These are phyloP conservation scores for Phaseolus lunatus DNA, from an alignment of 306 rosid genomes.

Conservation along the genomic window DNA sequence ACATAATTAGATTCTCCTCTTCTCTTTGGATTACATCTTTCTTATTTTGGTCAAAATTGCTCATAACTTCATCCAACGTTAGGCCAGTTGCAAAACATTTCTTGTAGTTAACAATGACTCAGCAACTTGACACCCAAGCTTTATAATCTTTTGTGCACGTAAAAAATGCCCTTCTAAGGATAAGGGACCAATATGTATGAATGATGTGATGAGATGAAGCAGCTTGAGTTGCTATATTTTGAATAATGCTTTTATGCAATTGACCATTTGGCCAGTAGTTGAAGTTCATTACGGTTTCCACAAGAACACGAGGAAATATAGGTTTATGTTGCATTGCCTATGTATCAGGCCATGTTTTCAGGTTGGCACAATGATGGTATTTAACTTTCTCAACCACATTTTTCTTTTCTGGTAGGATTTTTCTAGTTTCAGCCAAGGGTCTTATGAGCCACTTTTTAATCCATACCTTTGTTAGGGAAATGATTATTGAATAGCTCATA, in stretches of 20 bases:
- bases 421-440: background rate
- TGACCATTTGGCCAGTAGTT: background rate
- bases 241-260: background rate
- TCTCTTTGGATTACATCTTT: constrained; percentile 5
- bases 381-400: background rate
- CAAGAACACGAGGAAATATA: background rate
- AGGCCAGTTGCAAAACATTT: constrained; percentile 4
- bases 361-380: background rate
- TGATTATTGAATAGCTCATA: no score
- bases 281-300: constrained; percentile 7
- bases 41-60: constrained; percentile 1
- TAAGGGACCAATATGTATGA: background rate
- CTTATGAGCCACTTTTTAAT: background rate
- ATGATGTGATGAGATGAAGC: background rate
- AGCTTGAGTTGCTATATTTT: background rate
- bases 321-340: background rate
- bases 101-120: background rate
- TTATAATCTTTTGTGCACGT: background rate
- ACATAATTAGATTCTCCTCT: constrained; percentile 12
- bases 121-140: background rate
- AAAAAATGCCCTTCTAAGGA: background rate
- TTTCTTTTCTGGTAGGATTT: background rate
- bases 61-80: background rate
- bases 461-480: background rate
- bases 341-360: background rate